Conservation (phyloP, 2,329 filamentous ascomycete species). For the Immersiporthe knoxdaviesiana region DNA sequence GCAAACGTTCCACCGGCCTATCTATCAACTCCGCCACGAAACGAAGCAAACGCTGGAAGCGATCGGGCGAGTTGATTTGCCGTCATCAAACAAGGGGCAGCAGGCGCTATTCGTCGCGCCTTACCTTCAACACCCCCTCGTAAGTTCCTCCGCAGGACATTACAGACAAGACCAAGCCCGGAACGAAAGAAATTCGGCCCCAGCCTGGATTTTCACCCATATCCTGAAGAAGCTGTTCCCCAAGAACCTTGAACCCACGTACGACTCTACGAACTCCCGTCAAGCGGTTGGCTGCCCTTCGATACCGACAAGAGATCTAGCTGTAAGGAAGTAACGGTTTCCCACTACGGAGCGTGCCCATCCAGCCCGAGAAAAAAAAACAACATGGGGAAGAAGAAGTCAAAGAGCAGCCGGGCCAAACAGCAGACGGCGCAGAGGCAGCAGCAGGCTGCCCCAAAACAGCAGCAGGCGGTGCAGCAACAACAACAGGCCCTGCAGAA, state of each 20-base stretch:
- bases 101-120: not conserved
- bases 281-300: not conserved
- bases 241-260: not conserved
- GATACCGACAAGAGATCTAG: not conserved
- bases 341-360: not conserved
- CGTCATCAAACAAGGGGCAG: not conserved
- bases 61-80: slow-evolving; percentile 3
- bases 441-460: not conserved
- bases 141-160: not conserved
- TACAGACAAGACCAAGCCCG: not conserved
- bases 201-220: not conserved
- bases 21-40: not conserved
- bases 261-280: not conserved
- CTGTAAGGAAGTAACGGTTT: not conserved
- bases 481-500: not conserved
- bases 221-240: slow-evolving; percentile 6
- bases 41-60: too few species aligned
- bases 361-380: not conserved
- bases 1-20: not conserved
- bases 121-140: not conserved
- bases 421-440: not conserved
- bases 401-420: not conserved
- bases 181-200: not conserved
- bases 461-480: not conserved
- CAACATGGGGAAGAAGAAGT: slow-evolving; percentile 13